A percentile compares a stretch with the other conserved stretches of the same genome.
Evolutionary conservation across 768 basidiomycete genomes (phyloP).

Genomic region (Russula sp.): DNA sequence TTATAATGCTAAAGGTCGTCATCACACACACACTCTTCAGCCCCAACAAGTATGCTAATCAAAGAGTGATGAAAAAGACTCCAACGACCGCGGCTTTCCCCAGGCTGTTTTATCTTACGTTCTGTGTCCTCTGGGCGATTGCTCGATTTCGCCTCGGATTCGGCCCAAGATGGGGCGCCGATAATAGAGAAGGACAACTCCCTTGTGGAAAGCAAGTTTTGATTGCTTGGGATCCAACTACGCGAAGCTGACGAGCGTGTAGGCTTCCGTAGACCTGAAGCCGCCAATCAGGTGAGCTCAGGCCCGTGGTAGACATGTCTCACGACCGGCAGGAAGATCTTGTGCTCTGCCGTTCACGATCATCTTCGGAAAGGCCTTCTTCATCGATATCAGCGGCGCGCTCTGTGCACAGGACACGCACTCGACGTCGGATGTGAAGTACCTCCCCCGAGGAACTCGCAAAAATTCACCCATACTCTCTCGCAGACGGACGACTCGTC

Average conservation of each 20-base stretch:
- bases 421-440: conserved; percentile 66
- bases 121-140: conserved; percentile 48
- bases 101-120: conserved; percentile 59
- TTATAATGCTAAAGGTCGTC: background rate
- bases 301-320: background rate
- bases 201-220: conserved; percentile 61
- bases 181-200: conserved; percentile 67
- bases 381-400: conserved; percentile 70
- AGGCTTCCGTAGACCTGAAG: conserved; percentile 63
- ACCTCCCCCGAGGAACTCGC: conserved; percentile 1
- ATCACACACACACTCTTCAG: background rate
- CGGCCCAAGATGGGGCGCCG: conserved; percentile 54
- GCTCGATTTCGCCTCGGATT: conserved; percentile 51
- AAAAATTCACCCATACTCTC: conserved; percentile 7
- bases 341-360: background rate
- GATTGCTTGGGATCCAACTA: background rate
- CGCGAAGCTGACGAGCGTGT: background rate
- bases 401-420: conserved; percentile 78
- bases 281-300: conserved; percentile 65
- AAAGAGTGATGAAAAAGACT: conserved; percentile 10
- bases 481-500: conserved; percentile 56
- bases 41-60: conserved; percentile 2
- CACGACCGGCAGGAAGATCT: too few relatives aligned
- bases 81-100: conserved; percentile 29
- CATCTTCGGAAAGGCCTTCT: conserved; percentile 56